Evolutionary conservation across 805 yeast genomes (phyloP).

Genomic region (Barnettozyma salicaria): DNA sequence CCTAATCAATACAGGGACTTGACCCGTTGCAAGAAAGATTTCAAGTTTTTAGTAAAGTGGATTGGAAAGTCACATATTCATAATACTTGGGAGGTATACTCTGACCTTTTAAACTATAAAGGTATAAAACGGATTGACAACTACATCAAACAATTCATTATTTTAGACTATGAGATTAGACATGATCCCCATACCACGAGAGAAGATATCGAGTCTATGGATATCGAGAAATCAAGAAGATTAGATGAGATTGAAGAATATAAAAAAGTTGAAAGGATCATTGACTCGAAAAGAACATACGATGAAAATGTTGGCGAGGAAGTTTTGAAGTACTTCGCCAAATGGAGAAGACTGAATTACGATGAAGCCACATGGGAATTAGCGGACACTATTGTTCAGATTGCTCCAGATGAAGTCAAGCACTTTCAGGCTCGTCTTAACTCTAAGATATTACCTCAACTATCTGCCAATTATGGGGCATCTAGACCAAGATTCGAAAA

Average conservation of each 20-base stretch:
- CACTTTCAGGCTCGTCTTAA: slow-evolving; percentile 75
- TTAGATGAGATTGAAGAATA: slow-evolving; percentile 80
- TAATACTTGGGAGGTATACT: slow-evolving; percentile 86
- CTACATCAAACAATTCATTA: slow-evolving; percentile 72
- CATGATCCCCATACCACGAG: slow-evolving; percentile 76
- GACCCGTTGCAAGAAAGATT: slow-evolving; percentile 52
- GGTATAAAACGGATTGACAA: slow-evolving; percentile 88
- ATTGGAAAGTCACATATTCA: slow-evolving; percentile 81
- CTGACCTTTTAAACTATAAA: slow-evolving; percentile 38
- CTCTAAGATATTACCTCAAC: slow-evolving; percentile 77
- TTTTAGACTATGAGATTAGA: slow-evolving; percentile 69
- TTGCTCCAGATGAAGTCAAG: slow-evolving; percentile 79
- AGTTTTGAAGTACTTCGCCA: slow-evolving; percentile 74
- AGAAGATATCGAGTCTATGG: slow-evolving; percentile 92
- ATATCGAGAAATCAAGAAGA: slow-evolving; percentile 79
- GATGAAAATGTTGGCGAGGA: slow-evolving; percentile 53
- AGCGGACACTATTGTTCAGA: slow-evolving; percentile 77
- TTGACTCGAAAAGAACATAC: slow-evolving; percentile 68
- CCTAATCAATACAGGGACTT: slow-evolving; percentile 31
- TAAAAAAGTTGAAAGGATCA: slow-evolving; percentile 83
- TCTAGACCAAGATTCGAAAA: slow-evolving; percentile 88
- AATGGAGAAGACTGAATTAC: slow-evolving; percentile 90
- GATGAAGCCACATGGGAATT: slow-evolving; percentile 98
- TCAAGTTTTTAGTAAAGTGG: slow-evolving; percentile 77
- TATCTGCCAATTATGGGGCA: slow-evolving; percentile 68